Evolutionary conservation across 257 asterid genomes (phyloP).

Genomic region (Solanum medicagineum): DNA sequence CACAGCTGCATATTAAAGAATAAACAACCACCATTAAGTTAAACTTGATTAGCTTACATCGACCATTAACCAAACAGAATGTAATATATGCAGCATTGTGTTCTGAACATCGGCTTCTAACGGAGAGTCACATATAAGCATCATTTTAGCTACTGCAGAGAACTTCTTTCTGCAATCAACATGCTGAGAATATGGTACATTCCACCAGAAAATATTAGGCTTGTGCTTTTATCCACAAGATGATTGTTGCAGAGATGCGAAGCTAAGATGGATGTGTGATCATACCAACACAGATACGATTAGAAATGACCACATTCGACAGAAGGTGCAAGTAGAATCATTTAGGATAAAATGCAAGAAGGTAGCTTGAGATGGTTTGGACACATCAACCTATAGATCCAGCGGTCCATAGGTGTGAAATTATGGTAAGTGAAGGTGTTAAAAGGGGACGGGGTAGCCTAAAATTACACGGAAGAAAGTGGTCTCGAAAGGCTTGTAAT

Average conservation of each 20-base stretch:
- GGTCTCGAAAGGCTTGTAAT: neutral
- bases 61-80: neutral
- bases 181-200: neutral
- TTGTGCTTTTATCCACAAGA: neutral
- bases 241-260: neutral
- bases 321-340: neutral
- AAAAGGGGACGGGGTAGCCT: neutral
- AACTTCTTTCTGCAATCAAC: neutral
- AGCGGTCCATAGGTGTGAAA: neutral
- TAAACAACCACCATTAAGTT: constrained; percentile 10
- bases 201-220: neutral
- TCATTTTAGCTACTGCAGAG: neutral
- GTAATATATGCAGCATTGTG: neutral
- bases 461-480: neutral
- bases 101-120: neutral
- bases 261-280: neutral
- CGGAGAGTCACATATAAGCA: neutral
- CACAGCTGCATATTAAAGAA: constrained; percentile 59
- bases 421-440: neutral
- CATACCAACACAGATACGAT: neutral
- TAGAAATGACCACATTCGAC: neutral
- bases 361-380: neutral
- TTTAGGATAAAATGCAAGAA: neutral
- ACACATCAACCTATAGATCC: neutral
- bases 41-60: neutral